These are phyloP conservation scores for Ascosphaera aggregata DNA, from an alignment of 2,329 filamentous ascomycete genomes.

Conservation along the genomic window DNA sequence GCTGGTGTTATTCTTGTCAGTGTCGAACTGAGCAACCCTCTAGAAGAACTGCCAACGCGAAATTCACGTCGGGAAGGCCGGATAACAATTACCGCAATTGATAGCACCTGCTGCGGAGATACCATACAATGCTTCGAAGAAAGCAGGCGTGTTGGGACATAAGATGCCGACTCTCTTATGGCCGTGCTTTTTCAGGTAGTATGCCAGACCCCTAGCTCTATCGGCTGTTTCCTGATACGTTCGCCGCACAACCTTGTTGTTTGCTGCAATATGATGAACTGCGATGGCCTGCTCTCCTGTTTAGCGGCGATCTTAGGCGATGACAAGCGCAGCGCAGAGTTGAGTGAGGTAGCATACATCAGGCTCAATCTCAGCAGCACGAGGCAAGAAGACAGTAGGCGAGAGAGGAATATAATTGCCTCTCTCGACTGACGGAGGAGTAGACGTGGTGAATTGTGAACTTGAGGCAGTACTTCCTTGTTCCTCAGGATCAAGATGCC, in stretches of 20 bases:
- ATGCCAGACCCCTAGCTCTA: conserved; percentile 67
- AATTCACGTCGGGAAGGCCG: background rate
- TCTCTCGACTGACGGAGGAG: conserved; percentile 34
- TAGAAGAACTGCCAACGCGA: background rate
- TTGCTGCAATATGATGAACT: conserved; percentile 65
- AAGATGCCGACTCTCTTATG: conserved; percentile 64
- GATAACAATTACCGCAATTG: conserved; percentile 31
- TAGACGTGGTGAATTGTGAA: no score
- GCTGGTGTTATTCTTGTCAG: conserved; percentile 12
- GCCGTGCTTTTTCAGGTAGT: conserved; percentile 54
- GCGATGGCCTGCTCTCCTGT: conserved; percentile 37
- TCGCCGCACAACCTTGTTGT: conserved; percentile 47
- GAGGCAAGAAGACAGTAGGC: conserved; percentile 66
- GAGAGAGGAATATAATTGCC: conserved; percentile 70
- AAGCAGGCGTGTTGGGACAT: conserved; percentile 81
- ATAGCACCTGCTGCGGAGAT: conserved; percentile 62
- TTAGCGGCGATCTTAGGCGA: background rate
- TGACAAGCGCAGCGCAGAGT: background rate
- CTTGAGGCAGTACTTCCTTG: no score
- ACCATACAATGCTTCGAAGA: conserved; percentile 74
- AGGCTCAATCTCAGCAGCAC: conserved; percentile 73
- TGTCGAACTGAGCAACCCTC: conserved; percentile 3
- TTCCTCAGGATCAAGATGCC: no score
- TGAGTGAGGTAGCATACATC: conserved; percentile 24
- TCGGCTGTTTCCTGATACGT: conserved; percentile 67